Percentiles rank a stretch among this genome's conserved stretches.
phyloP scores from a whole-genome alignment of 495 filamentous ascomycete genomes.

The Chaetomium cochliodes region DNA sequence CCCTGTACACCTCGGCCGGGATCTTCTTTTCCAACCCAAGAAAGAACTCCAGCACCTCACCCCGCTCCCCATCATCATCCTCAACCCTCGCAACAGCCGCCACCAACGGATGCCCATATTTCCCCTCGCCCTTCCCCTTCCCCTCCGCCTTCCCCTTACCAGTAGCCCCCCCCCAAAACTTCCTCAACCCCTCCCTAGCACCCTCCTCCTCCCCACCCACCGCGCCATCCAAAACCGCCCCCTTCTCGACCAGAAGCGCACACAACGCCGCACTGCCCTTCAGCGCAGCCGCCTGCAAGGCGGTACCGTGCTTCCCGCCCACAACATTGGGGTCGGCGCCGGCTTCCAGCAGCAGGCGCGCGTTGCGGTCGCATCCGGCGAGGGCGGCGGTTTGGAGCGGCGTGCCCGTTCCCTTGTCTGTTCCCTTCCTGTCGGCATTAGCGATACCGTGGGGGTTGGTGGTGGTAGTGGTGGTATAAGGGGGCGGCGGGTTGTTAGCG shows the following conservation, averaged over 20 bases:
- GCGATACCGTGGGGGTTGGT: too few relatives aligned
- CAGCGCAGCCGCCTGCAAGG: neutral
- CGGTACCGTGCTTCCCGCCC: neutral
- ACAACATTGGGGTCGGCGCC: neutral
- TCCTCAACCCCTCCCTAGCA: too few relatives aligned
- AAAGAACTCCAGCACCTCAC: neutral
- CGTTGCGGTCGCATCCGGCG: constrained; percentile 1
- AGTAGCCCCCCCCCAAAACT: too few relatives aligned
- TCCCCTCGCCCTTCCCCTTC: neutral
- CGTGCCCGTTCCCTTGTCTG: neutral
- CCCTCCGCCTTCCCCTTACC: too few relatives aligned
- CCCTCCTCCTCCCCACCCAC: too few relatives aligned
- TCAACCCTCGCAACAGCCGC: neutral
- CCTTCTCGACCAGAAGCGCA: neutral
- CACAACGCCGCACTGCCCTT: neutral
- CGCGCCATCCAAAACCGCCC: neutral
- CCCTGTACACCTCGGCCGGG: neutral
- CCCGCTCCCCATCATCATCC: neutral
- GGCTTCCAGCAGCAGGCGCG: constrained; percentile 1
- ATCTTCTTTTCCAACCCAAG: neutral
- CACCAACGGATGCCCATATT: neutral
- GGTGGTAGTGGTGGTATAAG: too few relatives aligned
- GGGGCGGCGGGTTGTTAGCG: neutral
- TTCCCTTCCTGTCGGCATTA: too few relatives aligned
- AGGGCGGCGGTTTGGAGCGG: neutral